Base-by-base conservation (phyloP, 2,329 filamentous ascomycete genomes). In the Amesomyces nigricolor region DNA sequence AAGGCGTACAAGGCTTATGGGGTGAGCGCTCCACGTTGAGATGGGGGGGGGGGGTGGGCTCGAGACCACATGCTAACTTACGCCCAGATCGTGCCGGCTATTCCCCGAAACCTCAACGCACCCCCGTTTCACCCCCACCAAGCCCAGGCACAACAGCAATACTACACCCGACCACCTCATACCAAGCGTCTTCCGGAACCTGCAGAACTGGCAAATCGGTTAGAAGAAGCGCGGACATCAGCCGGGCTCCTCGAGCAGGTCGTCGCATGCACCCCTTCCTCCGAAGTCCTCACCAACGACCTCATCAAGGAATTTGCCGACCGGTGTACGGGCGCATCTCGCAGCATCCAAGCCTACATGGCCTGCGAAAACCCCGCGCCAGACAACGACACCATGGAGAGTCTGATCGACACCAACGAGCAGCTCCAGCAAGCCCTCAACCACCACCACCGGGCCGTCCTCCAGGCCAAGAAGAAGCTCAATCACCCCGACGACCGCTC, bases 311-410 rank as follows among this genome's bases (percentile, higher is more conserved):
- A 99, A 73, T 97, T 99, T 68, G 83, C 86, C 47, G 87, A 94
- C 63, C 86, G 94, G 22, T 97, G 92, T 67, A 83, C 86, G 60
- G 81, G 83, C 53, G 92, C 92, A 4, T 86, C 88, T 51, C 81
- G 86, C 52, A 89, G 87, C 66, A 84, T 97, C 63, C 91, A 96
- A 66, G 78, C 78, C 32, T 97, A 95, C 72, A 96, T 97, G 77
- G 78, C 85, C 42, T 82, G 85, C 46, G 85, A 87, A 54, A 81
- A 89, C 67, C 91, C 92, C 0, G 69, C 82, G 1, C 91, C 92
- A 0, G 94, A 97, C 70, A 92, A 96, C 65, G 87, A 96, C 63
- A 97, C 92, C 1, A 90, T 97, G 81, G 85, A 94, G 67, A 91
- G 85, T 13, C 75, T 99, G 59, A 96, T 99, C 66, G 91, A 96